Evolutionary conservation across 1,284 basidiomycete genomes (phyloP), one percentile per base, ranked within the genome.

Genomic region (Sutorius eximius): DNA sequence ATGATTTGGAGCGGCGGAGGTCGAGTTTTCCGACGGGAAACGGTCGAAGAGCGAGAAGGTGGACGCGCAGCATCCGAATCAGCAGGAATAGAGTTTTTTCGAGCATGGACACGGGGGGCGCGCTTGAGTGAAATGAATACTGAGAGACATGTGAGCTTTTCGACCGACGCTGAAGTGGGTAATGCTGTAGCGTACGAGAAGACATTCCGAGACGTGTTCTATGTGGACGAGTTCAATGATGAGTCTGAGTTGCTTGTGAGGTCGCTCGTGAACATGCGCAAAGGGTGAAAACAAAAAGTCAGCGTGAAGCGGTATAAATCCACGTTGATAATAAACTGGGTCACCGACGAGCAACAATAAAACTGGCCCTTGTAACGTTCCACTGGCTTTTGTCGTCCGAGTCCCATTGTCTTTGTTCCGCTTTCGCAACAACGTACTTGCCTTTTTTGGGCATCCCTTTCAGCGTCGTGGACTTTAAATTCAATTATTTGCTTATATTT

Each of bases 1-100:
- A 72, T 69, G 40, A 71, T 67, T 51, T 72, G 66, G 29, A 69
- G 69, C 20, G 67, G 68, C 9, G 65, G 64, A n/a, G 67, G 68
- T 49, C 69, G 57, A 6, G 52, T 49, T 51, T 59, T 66, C 29
- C 38, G 61, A 24, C 50, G 46, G 32, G 36, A 20, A 15, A 54
- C 22, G 40, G 15, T 15, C 3, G 58, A 53, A 20, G 56, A 50
- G 37, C 45, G 50, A 18, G 62, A 41, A 36, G 46, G 48, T 16
- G 43, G 43, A 55, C 46, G 45, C 5, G 44, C 45, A 16, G 41
- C 18, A 30, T 64, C 65, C 6, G 27, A 41, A 9, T 27, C 33
- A n/a, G 9, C 16, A 33, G 65, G 57, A 6, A 55, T 30, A 10
- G 45, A 22, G 12, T 55, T 42, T 51, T 68, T 71, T 51, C 63